Evolutionary conservation across 2,329 filamentous ascomycete genomes (phyloP).

Genomic region (Diaporthe citri): DNA sequence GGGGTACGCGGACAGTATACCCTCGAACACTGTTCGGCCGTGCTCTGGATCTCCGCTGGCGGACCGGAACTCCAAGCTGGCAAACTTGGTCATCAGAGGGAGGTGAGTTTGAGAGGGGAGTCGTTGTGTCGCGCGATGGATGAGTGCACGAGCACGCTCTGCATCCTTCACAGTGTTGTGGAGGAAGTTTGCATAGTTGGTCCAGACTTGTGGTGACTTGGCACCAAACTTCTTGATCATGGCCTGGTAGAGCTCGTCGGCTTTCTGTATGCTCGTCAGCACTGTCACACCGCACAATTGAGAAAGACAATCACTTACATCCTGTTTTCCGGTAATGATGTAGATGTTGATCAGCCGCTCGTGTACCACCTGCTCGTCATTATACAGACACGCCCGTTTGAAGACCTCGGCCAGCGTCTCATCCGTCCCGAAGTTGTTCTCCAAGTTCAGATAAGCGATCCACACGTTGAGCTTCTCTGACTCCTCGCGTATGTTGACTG

Average conservation of each 20-base stretch:
- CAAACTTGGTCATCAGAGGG: conserved; percentile 87
- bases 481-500: conserved; percentile 91
- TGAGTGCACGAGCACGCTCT: conserved; percentile 80
- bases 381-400: conserved; percentile 92
- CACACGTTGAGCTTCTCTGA: conserved; percentile 95
- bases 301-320: conserved; percentile 66
- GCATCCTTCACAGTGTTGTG: conserved; percentile 79
- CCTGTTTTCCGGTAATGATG: conserved; percentile 88
- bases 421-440: conserved; percentile 89
- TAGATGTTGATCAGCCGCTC: conserved; percentile 94
- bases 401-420: conserved; percentile 88
- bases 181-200: conserved; percentile 95
- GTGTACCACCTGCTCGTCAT: conserved; percentile 90
- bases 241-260: conserved; percentile 86
- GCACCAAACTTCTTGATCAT: conserved; percentile 92
- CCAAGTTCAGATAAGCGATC: conserved; percentile 94
- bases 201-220: conserved; percentile 83
- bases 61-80: conserved; percentile 90
- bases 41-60: conserved; percentile 86
- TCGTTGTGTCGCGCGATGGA: conserved; percentile 87
- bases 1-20: conserved; percentile 84
- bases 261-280: conserved; percentile 70
- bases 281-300: neutral
- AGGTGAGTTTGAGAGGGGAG: conserved; percentile 75
- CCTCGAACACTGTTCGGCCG: conserved; percentile 94